Conservation (phyloP, 441 rosid genomes). For the Pelargonium exstipulatum region DNA sequence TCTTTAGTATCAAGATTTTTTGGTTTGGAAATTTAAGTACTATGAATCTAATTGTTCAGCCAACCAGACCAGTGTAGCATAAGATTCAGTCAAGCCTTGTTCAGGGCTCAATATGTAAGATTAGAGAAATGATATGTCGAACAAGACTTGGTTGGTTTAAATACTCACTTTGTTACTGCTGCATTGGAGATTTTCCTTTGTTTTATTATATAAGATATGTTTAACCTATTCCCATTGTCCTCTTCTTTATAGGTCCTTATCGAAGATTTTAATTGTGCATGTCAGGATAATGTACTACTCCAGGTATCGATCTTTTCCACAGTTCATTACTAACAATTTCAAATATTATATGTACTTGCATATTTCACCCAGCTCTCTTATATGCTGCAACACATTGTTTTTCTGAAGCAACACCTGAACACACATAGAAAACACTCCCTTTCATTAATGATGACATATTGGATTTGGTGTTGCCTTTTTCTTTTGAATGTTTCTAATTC, state of each 20-base stretch:
- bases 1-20: background rate
- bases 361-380: background rate
- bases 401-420: background rate
- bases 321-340: background rate
- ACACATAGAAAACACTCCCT: background rate
- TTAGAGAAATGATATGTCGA: background rate
- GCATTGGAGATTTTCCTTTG: background rate
- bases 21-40: background rate
- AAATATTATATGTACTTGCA: background rate
- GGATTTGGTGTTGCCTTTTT: background rate
- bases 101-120: background rate
- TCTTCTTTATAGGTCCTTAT: constrained; percentile 51
- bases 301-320: constrained; percentile 44
- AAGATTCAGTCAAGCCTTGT: background rate
- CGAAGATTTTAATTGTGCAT: constrained; percentile 95
- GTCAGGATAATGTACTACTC: constrained; percentile 84
- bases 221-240: background rate
- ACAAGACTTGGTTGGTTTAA: background rate
- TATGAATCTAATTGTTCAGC: background rate
- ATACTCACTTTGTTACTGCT: background rate
- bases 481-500: background rate
- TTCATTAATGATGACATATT: background rate
- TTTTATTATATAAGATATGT: background rate
- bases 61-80: background rate
- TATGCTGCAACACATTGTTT: background rate